phyloP scores from a whole-genome alignment of 208 protist genomes.

The Wallacemonas sp. region DNA sequence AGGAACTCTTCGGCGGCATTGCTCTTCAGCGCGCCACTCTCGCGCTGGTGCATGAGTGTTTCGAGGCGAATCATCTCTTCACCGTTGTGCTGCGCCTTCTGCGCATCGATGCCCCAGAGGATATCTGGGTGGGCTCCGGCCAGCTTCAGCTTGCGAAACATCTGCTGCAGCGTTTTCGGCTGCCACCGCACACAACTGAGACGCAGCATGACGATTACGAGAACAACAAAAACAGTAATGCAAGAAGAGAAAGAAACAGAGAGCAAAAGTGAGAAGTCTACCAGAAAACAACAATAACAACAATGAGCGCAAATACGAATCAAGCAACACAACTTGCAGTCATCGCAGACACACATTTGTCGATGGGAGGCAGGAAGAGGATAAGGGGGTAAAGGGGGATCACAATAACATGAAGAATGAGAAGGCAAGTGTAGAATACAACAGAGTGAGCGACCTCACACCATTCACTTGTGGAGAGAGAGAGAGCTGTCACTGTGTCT shows the following conservation, averaged over 20 bases:
- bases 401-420: too few relatives aligned
- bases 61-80: slow-evolving; percentile 86
- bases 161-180: slow-evolving; percentile 65
- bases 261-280: too few relatives aligned
- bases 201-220: slow-evolving; percentile 25
- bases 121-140: slow-evolving; percentile 84
- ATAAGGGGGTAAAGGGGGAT: too few relatives aligned
- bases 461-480: too few relatives aligned
- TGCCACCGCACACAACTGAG: slow-evolving; percentile 15
- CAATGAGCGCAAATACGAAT: slow-evolving; percentile 5
- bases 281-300: too few relatives aligned
- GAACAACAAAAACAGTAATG: slow-evolving; percentile 14
- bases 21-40: slow-evolving; percentile 6
- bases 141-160: slow-evolving; percentile 88
- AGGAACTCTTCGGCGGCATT: slow-evolving; percentile 39
- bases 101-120: slow-evolving; percentile 78
- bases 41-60: slow-evolving; percentile 70
- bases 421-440: too few relatives aligned
- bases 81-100: slow-evolving; percentile 88
- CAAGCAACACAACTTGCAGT: background rate
- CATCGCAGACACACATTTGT: background rate
- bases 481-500: too few relatives aligned
- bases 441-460: too few relatives aligned
- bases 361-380: too few relatives aligned
- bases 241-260: too few relatives aligned